phyloP scores from a whole-genome alignment of 2,329 filamentous ascomycete species.

The Graphilbum sp. region DNA sequence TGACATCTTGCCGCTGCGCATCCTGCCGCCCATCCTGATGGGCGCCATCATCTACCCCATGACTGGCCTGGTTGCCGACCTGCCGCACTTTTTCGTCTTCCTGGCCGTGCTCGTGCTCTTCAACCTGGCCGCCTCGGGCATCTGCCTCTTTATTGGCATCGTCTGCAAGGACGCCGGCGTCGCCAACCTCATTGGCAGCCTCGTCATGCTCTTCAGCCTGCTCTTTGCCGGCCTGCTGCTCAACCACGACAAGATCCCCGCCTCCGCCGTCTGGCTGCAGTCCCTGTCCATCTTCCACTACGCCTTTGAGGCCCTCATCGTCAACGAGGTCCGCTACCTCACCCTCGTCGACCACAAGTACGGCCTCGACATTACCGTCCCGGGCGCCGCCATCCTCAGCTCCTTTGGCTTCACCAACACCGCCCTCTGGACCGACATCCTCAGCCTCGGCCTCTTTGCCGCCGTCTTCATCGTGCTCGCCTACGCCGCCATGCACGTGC shows the following conservation, averaged over 20 bases:
- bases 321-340: slow-evolving; percentile 87
- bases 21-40: slow-evolving; percentile 89
- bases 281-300: slow-evolving; percentile 95
- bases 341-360: slow-evolving; percentile 90
- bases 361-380: slow-evolving; percentile 89
- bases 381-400: slow-evolving; percentile 82
- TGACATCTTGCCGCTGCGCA: slow-evolving; percentile 84
- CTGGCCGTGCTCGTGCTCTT: slow-evolving; percentile 85
- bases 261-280: slow-evolving; percentile 77
- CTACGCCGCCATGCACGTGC: slow-evolving; percentile 81
- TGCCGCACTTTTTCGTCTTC: slow-evolving; percentile 76
- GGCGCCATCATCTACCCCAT: slow-evolving; percentile 95
- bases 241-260: slow-evolving; percentile 86
- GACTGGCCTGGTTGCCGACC: slow-evolving; percentile 77
- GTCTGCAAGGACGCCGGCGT: slow-evolving; percentile 83
- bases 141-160: slow-evolving; percentile 93
- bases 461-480: slow-evolving; percentile 73
- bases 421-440: slow-evolving; percentile 71
- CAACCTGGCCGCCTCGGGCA: slow-evolving; percentile 83
- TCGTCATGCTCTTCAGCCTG: slow-evolving; percentile 95
- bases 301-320: slow-evolving; percentile 87
- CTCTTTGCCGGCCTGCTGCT: slow-evolving; percentile 87
- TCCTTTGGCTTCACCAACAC: slow-evolving; percentile 87
- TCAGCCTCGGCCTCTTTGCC: slow-evolving; percentile 68
- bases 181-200: slow-evolving; percentile 79